phyloP scores from a whole-genome alignment of 805 yeast genomes.

The Suhomyces kilbournensis region DNA sequence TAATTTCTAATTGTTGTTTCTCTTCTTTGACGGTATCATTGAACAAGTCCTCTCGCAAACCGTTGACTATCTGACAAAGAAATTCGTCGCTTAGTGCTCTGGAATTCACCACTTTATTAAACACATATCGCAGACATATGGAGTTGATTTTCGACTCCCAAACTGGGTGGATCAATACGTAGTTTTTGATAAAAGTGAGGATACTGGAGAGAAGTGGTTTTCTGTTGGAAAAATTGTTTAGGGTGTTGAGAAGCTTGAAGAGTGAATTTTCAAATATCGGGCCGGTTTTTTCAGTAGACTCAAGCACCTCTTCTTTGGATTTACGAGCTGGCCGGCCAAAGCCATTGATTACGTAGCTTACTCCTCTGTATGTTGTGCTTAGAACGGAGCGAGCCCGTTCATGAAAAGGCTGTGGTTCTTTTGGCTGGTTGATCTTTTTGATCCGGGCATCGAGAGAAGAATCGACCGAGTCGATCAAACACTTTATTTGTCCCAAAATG shows the following conservation, averaged over 20 bases:
- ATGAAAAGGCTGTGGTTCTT: background rate
- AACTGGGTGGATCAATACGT: background rate
- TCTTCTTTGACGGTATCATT: slow-evolving; percentile 2
- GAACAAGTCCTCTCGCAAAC: slow-evolving; percentile 13
- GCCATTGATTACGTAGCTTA: background rate
- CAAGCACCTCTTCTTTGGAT: background rate
- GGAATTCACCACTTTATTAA: slow-evolving; percentile 6
- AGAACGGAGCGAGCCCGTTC: background rate
- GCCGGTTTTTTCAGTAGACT: background rate
- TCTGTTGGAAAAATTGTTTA: slow-evolving; percentile 15
- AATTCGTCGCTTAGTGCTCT: slow-evolving; percentile 6
- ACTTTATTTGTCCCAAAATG: slow-evolving; percentile 15
- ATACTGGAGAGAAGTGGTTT: slow-evolving; percentile 16
- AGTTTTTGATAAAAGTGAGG: slow-evolving; percentile 3
- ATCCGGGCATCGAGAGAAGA: background rate
- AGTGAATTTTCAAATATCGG: slow-evolving; percentile 15
- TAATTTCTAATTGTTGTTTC: background rate
- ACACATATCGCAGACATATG: slow-evolving; percentile 4
- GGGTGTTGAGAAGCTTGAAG: slow-evolving; percentile 15
- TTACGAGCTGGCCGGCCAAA: background rate
- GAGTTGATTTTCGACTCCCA: slow-evolving; percentile 3
- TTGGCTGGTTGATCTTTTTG: background rate
- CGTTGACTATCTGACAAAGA: slow-evolving; percentile 9
- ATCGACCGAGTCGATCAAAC: slow-evolving; percentile 6
- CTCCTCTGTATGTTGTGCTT: background rate